A percentile compares a stretch with the other conserved stretches of the same genome.
phyloP scores from a whole-genome alignment of 148 eudicot genomes.

The Amaranthus cruentus region DNA sequence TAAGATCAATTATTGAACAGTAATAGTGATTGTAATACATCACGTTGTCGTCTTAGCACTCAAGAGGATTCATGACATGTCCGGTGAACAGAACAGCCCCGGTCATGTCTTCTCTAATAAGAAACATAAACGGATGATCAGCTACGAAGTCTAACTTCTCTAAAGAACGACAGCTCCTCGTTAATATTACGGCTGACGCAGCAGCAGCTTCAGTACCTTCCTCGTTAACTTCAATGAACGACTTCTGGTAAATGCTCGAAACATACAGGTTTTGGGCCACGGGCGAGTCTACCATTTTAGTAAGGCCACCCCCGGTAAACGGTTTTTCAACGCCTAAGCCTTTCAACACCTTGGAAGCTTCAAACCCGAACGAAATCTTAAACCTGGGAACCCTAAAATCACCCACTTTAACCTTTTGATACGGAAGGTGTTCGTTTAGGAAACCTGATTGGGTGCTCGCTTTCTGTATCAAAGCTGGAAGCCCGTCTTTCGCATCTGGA shows the following conservation, averaged over 20 bases:
- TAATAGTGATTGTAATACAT: no score
- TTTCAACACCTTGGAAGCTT: constrained; percentile 65
- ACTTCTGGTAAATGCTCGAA: constrained; percentile 69
- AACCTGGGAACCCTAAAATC: constrained; percentile 65
- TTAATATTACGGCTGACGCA: constrained; percentile 49
- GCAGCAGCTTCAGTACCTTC: constrained; percentile 98
- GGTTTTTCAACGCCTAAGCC: constrained; percentile 52
- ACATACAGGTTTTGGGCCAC: constrained; percentile 45
- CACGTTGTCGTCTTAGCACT: not conserved
- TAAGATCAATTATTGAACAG: no score
- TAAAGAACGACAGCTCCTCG: constrained; percentile 9
- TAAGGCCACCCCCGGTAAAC: constrained; percentile 57
- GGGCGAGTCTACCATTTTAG: constrained; percentile 67
- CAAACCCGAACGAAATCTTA: constrained; percentile 72
- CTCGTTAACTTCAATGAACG: constrained; percentile 83
- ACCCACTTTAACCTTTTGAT: constrained; percentile 43
- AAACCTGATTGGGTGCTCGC: constrained; percentile 49
- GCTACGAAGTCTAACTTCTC: constrained; percentile 72
- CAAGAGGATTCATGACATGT: constrained; percentile 24
- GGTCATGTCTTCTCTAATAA: constrained; percentile 71
- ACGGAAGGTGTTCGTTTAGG: constrained; percentile 51
- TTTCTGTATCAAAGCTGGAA: constrained; percentile 46
- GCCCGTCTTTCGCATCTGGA: constrained; percentile 71
- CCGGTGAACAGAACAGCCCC: constrained; percentile 72
- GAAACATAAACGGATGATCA: constrained; percentile 78